Evolutionary conservation across 495 filamentous ascomycete species (phyloP).

Genomic region (Annulohypoxylon bovei): DNA sequence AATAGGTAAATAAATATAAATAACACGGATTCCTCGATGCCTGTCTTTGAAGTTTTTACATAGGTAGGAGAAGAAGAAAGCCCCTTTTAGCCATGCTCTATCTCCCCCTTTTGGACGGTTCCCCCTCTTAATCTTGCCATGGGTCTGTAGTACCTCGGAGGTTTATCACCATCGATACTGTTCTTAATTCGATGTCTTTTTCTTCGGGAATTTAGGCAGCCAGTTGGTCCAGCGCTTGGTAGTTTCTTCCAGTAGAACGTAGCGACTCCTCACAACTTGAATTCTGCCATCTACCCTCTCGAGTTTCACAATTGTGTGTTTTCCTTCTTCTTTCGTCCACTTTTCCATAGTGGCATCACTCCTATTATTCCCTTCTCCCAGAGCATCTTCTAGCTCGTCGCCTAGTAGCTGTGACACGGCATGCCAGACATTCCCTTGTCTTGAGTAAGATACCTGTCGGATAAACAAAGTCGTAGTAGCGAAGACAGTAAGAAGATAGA

Average conservation of each 20-base stretch:
- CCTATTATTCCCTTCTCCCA: background rate
- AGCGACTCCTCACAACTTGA: background rate
- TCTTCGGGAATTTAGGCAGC: background rate
- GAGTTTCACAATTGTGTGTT: background rate
- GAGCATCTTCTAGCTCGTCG: background rate
- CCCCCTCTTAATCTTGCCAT: too few relatives aligned
- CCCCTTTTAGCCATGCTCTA: too few relatives aligned
- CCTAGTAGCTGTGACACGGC: background rate
- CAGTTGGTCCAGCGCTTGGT: background rate
- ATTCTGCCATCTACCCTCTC: background rate
- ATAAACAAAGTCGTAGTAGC: background rate
- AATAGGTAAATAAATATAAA: background rate
- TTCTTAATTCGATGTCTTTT: background rate
- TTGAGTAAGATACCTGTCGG: background rate
- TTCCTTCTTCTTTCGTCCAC: background rate
- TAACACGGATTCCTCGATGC: too few relatives aligned
- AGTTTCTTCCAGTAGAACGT: background rate
- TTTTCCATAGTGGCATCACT: background rate
- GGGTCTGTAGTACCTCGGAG: too few relatives aligned
- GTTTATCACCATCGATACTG: too few relatives aligned
- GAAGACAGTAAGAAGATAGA: background rate
- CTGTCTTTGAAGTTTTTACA: too few relatives aligned
- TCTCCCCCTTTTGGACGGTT: too few relatives aligned
- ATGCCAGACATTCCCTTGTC: background rate
- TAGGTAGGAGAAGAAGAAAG: too few relatives aligned